A percentile compares a stretch with the other conserved stretches of the same genome.
phyloP scores from a whole-genome alignment of 2,329 filamentous ascomycete species.

The Albifimbria verrucaria region DNA sequence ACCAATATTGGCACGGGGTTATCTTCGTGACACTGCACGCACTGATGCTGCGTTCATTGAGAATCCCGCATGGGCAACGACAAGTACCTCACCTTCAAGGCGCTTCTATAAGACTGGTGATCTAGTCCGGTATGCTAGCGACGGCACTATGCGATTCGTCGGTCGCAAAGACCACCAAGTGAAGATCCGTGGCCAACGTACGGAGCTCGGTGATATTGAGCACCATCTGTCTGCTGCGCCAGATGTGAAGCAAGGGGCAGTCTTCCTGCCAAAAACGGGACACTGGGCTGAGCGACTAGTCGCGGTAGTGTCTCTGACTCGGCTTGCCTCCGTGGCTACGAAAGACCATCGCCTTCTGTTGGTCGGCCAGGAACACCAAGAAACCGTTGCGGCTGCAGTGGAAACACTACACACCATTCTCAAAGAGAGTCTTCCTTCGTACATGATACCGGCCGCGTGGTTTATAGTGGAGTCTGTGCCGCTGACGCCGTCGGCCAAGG shows the following conservation, averaged over 20 bases:
- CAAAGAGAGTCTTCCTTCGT: neutral
- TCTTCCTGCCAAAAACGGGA: too few relatives aligned
- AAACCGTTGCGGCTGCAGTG: neutral
- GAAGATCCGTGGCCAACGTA: neutral
- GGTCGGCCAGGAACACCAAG: neutral
- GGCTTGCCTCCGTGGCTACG: neutral
- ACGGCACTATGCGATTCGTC: neutral
- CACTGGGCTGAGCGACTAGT: neutral
- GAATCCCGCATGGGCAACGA: neutral
- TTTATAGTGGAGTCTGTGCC: neutral
- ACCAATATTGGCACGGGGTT: slow-evolving; percentile 18
- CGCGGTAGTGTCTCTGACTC: neutral
- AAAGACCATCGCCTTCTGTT: neutral
- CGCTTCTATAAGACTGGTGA: neutral
- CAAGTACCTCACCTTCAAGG: neutral
- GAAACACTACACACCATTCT: neutral
- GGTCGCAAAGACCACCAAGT: neutral
- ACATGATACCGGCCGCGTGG: slow-evolving; percentile 4
- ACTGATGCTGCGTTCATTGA: slow-evolving; percentile 20
- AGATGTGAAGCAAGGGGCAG: too few relatives aligned
- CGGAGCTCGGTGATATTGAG: neutral
- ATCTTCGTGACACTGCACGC: slow-evolving; percentile 13
- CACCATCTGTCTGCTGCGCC: neutral
- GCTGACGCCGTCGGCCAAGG: neutral
- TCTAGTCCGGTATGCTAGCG: neutral